Conservation (phyloP, 1,284 basidiomycete genomes). For the Melanopsichium pennsylvanicum region DNA sequence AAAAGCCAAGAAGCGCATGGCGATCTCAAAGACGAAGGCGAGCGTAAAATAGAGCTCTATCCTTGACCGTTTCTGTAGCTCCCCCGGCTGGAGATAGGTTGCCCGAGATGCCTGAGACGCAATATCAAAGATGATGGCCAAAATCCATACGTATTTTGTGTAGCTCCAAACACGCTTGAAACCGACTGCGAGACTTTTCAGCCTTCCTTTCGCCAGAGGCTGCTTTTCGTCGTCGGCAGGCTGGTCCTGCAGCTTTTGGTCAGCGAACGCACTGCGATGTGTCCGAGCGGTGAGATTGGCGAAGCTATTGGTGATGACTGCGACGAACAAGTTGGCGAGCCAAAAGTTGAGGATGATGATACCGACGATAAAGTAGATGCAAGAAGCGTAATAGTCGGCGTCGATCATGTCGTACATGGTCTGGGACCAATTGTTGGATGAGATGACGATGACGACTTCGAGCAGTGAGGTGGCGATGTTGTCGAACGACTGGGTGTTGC, state of each 20-base stretch:
- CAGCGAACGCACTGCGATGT: constrained; percentile 89
- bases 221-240: constrained; percentile 15
- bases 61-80: constrained; percentile 63
- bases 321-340: constrained; percentile 90
- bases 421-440: constrained; percentile 69
- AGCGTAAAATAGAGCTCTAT: constrained; percentile 83
- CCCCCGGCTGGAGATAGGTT: constrained; percentile 63
- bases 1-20: constrained; percentile 73
- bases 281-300: constrained; percentile 87
- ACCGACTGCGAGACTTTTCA: constrained; percentile 49
- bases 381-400: constrained; percentile 86
- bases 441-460: constrained; percentile 86
- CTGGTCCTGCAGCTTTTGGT: constrained; percentile 60
- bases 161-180: constrained; percentile 60
- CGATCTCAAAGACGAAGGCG: constrained; percentile 87
- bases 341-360: constrained; percentile 65
- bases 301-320: constrained; percentile 95
- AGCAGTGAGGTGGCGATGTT: constrained; percentile 83
- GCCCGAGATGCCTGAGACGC: constrained; percentile 80
- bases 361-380: constrained; percentile 85
- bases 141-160: constrained; percentile 69
- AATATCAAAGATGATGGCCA: constrained; percentile 72
- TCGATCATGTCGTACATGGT: constrained; percentile 93
- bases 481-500: constrained; percentile 83
- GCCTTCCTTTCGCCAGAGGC: constrained; percentile 8